phyloP scores from a whole-genome alignment of 345 rosid species.

The Aegle marmelos region DNA sequence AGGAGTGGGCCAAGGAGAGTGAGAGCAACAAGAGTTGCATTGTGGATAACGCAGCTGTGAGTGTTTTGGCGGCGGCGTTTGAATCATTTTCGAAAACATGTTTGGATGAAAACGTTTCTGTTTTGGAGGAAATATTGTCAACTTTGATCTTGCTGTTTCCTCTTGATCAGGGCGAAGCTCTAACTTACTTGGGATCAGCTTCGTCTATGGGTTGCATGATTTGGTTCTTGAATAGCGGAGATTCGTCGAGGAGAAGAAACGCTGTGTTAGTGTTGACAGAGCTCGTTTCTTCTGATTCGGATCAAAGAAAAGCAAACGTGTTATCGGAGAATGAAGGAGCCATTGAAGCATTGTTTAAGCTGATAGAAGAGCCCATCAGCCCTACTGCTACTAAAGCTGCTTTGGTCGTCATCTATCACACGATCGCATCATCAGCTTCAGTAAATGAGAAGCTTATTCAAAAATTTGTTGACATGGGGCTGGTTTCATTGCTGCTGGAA shows the following conservation, averaged over 20 bases:
- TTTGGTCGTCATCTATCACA: conserved; percentile 41
- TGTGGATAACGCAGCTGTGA: conserved; percentile 33
- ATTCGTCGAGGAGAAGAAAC: conserved; percentile 55
- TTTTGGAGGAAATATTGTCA: conserved; percentile 60
- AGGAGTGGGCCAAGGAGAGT: conserved; percentile 45
- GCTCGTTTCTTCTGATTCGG: conserved; percentile 42
- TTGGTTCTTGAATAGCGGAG: conserved; percentile 39
- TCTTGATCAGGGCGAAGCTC: conserved; percentile 41
- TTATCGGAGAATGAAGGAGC: conserved; percentile 51
- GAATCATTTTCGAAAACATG: conserved; percentile 33
- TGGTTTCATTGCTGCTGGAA: conserved; percentile 50
- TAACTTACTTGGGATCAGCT: conserved; percentile 35
- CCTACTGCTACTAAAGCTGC: conserved; percentile 62
- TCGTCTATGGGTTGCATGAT: conserved; percentile 47
- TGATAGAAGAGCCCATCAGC: conserved; percentile 63
- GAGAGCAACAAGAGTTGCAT: conserved; percentile 59
- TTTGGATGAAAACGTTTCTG: conserved; percentile 24
- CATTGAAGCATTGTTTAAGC: conserved; percentile 48
- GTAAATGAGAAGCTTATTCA: conserved; percentile 15
- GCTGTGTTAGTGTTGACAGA: conserved; percentile 47
- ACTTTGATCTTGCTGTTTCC: conserved; percentile 47
- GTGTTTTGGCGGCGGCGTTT: conserved; percentile 42
- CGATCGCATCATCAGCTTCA: conserved; percentile 32
- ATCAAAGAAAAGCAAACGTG: conserved; percentile 25
- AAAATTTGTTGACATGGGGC: conserved; percentile 45